These are phyloP conservation scores for Eimeria necatrix DNA, from an alignment of 169 alveolate species.

Conservation along the genomic window DNA sequence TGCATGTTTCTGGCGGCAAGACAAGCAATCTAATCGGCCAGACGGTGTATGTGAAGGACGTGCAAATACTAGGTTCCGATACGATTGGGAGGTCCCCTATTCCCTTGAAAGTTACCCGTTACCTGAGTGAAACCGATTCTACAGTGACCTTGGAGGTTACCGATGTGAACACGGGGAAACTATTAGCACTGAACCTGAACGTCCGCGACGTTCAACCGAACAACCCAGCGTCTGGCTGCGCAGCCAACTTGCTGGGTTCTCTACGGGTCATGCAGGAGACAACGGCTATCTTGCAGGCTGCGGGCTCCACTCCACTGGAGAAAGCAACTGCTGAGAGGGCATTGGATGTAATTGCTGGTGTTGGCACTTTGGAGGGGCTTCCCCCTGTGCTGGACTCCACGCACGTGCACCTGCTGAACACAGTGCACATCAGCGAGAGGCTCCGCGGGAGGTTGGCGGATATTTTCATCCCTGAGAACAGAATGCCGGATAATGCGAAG, in stretches of 20 bases:
- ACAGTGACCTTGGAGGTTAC: background rate
- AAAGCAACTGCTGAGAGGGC: background rate
- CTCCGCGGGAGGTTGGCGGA: background rate
- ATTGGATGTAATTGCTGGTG: background rate
- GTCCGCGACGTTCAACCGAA: no score
- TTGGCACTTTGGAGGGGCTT: background rate
- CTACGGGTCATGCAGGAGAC: background rate
- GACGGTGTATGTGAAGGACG: background rate
- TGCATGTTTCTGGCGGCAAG: background rate
- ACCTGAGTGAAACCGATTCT: background rate
- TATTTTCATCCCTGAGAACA: background rate
- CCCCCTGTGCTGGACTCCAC: background rate
- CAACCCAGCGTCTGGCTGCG: background rate
- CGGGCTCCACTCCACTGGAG: background rate
- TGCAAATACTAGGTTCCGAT: background rate
- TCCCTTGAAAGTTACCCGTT: background rate
- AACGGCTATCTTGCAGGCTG: background rate
- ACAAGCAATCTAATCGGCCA: background rate
- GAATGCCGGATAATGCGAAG: background rate
- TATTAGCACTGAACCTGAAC: no score
- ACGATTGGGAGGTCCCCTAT: background rate
- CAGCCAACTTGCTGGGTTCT: background rate
- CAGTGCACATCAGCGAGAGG: constrained; percentile 14
- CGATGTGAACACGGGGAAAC: background rate
- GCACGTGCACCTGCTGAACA: background rate